Conservation (phyloP, 1,139 yeast species). For the Geotrichum citri-aurantii region DNA sequence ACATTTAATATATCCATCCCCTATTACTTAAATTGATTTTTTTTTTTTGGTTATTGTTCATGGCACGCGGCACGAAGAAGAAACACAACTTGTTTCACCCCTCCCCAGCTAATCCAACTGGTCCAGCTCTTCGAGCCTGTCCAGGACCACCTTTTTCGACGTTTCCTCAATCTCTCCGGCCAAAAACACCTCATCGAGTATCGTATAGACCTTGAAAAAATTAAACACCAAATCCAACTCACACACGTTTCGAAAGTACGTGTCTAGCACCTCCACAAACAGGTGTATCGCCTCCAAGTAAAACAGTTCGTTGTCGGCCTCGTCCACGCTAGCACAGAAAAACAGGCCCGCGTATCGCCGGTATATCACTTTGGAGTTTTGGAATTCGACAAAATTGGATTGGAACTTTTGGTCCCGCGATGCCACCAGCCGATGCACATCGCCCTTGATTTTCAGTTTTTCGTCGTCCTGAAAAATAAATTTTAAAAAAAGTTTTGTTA, state of each 20-base stretch:
- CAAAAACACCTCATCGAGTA: constrained; percentile 77
- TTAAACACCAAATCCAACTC: constrained; percentile 93
- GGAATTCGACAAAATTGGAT: constrained; percentile 45
- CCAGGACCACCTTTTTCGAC: constrained; percentile 70
- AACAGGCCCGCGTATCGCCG: constrained; percentile 89
- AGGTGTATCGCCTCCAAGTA: constrained; percentile 81
- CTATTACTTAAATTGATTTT: too few species aligned
- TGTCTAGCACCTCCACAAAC: constrained; percentile 82
- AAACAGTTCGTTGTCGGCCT: constrained; percentile 70
- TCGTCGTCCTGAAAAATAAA: constrained; percentile 46
- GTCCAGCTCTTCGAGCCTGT: constrained; percentile 45
- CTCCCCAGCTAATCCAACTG: constrained; percentile 23
- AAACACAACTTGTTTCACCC: too few species aligned
- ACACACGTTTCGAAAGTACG: constrained; percentile 85
- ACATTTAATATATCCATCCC: too few species aligned
- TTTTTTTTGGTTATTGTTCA: too few species aligned
- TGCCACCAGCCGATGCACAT: constrained; percentile 76
- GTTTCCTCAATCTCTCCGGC: constrained; percentile 84
- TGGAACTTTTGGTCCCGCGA: constrained; percentile 81
- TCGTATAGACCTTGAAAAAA: constrained; percentile 84
- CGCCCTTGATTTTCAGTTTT: constrained; percentile 48
- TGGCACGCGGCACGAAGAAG: too few species aligned
- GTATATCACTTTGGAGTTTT: constrained; percentile 66
- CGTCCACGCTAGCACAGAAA: constrained; percentile 73
- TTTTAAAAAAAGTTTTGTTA: neutral